phyloP scores from a whole-genome alignment of 208 protist genomes.

The Dictyostelium gargantuum region DNA sequence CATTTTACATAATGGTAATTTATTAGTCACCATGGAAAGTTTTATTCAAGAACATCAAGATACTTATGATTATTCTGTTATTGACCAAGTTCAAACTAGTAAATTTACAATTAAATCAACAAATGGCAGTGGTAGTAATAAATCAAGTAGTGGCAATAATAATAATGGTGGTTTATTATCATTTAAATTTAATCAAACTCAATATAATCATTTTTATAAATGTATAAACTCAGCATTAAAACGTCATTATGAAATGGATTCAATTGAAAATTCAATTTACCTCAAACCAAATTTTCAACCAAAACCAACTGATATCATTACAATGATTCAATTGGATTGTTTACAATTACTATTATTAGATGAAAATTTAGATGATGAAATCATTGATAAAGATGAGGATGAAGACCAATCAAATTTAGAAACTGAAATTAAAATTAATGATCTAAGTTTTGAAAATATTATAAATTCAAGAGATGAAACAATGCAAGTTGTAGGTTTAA shows the following conservation, averaged over 20 bases:
- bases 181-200: background rate
- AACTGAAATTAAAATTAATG: background rate
- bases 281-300: background rate
- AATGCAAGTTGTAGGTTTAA: background rate
- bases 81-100: background rate
- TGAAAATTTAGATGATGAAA: background rate
- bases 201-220: background rate
- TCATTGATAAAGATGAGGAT: background rate
- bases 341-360: background rate
- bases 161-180: background rate
- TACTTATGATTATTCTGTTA: background rate
- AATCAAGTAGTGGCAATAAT: background rate
- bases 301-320: background rate
- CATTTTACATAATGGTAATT: background rate
- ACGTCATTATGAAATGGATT: conserved; percentile 24
- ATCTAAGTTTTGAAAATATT: conserved; percentile 3
- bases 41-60: background rate
- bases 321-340: background rate
- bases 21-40: background rate
- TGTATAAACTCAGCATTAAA: background rate
- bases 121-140: background rate
- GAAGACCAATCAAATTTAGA: too few relatives aligned
- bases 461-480: background rate
- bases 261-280: background rate
- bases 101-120: background rate